Conservation (phyloP, 768 basidiomycete genomes). For the Pleurotus cornucopiae region DNA sequence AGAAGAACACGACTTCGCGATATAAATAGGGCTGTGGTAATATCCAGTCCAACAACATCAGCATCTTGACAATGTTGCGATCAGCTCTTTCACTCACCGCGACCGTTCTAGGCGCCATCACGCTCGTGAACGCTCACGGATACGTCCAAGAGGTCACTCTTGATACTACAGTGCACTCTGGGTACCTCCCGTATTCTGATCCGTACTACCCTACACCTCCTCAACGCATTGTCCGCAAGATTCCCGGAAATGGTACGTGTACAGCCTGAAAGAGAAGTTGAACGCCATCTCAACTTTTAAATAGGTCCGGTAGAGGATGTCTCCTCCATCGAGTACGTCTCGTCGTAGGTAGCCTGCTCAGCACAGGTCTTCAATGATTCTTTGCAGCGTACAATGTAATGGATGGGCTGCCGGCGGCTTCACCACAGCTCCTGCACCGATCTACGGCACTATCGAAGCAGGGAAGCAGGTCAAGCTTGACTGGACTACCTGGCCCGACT, state of each 20-base stretch:
- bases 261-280: background rate
- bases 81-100: background rate
- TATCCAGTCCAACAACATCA: too few relatives aligned
- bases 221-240: constrained; percentile 35
- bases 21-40: background rate
- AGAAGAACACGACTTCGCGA: background rate
- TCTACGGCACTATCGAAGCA: constrained; percentile 36
- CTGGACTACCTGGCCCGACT: constrained; percentile 36
- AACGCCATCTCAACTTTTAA: background rate
- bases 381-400: constrained; percentile 28
- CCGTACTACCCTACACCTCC: constrained; percentile 30
- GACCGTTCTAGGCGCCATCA: background rate
- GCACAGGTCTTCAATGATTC: background rate
- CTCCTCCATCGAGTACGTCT: constrained; percentile 30
- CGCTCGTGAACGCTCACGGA: constrained; percentile 25
- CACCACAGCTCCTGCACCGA: constrained; percentile 30
- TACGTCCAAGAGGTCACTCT: constrained; percentile 33
- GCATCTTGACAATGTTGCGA: background rate
- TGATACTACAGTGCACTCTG: constrained; percentile 28
- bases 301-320: constrained; percentile 34
- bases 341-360: background rate
- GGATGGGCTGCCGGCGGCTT: constrained; percentile 22
- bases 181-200: constrained; percentile 32
- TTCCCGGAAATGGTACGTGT: constrained; percentile 34
- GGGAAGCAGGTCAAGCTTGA: constrained; percentile 34